Base-by-base conservation (phyloP, 2,329 filamentous ascomycete species). In the Talaromyces sp. region DNA sequence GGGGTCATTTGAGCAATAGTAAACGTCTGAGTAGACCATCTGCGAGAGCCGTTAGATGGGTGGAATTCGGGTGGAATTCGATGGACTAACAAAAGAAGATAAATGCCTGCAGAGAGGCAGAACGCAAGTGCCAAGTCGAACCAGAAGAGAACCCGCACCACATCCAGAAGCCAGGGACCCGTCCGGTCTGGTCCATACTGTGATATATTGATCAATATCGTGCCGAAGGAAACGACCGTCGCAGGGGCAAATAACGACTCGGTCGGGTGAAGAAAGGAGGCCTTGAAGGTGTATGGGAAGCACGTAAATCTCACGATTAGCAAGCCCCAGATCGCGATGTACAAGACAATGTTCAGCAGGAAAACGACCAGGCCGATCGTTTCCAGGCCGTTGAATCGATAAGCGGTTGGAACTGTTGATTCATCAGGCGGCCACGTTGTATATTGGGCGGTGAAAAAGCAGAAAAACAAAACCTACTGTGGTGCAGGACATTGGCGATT, bases 1-100 rank as follows among this genome's bases (percentile, higher is more conserved):
- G 90, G 90, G 0, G 90, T 95, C 91, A 96, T 95, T 57, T 86
- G 86, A 35, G 90, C 88, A 54, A 95, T 90, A 0, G 91, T 87
- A 66, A 86, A 87, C 2, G 83, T 85, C 62, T 84, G 82, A 0
- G 84, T 87, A 1, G 82, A 85, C 85, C 85, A 87, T 67, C 83
- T 85, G 56, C 51, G 49, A 26, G 49, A 26, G 11, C 13, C 29
- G 26, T 52, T 13, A 52, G 49, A 29, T 29, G 4, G 11, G 63
- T 68, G 49, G 49, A 64, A 62, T 53, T 56, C 58, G 43, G 14
- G 31, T 21, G 2, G n/a, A 35, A 13, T 35, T n/a, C n/a, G n/a
- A n/a, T n/a, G 27, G 78, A 76, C 74, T 77, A 83, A 91, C 70
- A 93, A 79, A 46, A 89, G 83, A 14, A 93, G 79, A 69, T 93